A percentile compares a stretch with the other conserved stretches of the same genome.
phyloP scores from a whole-genome alignment of 768 basidiomycete genomes.

The Heimioporus sp. region DNA sequence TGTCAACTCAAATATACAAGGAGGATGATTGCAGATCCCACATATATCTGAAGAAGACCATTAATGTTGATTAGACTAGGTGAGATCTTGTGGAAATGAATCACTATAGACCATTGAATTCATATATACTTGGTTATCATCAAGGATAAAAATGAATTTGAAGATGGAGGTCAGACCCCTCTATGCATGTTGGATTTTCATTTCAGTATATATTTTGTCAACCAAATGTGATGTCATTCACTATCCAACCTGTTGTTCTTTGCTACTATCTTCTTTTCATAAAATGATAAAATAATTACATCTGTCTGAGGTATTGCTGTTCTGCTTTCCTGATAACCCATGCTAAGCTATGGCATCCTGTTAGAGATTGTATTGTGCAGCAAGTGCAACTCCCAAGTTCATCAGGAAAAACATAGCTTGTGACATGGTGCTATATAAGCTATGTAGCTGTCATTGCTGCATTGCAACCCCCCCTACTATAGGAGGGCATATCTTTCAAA shows the following conservation, averaged over 20 bases:
- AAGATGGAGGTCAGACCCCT: conserved; percentile 27
- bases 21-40: background rate
- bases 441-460: too few species aligned
- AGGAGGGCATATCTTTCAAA: too few species aligned
- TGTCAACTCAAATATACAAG: conserved; percentile 12
- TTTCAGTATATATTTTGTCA: conserved; percentile 16
- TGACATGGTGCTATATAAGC: too few species aligned
- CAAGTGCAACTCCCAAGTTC: too few species aligned
- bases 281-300: conserved; percentile 15
- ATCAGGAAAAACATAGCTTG: too few species aligned
- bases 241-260: background rate
- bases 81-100: background rate
- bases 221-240: background rate
- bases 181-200: conserved; percentile 27
- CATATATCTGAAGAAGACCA: background rate
- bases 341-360: conserved; percentile 24
- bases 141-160: conserved; percentile 18
- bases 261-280: background rate
- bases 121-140: conserved; percentile 8
- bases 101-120: background rate
- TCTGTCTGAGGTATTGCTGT: conserved; percentile 21
- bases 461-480: too few species aligned
- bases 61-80: background rate
- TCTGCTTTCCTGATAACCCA: conserved; percentile 26
- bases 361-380: too few species aligned